Evolutionary conservation across 345 rosid species (phyloP), one percentile per base, ranked within the genome.

Genomic region (Nasturtium officinale): DNA sequence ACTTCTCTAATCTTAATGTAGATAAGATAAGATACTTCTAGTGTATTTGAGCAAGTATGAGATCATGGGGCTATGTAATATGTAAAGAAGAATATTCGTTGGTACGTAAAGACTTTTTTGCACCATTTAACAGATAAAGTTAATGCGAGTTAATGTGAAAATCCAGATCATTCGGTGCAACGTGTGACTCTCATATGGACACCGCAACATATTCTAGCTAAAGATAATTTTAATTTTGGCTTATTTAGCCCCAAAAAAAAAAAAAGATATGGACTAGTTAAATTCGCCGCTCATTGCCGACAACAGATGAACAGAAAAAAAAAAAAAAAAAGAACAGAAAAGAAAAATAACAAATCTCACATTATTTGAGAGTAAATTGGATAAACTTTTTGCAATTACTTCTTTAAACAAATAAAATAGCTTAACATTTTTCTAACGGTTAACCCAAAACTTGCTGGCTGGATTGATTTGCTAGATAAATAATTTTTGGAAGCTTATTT

Each of bases 101-200:
- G 2, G 5, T 30, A 56, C 13, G 37, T 42, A 5, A 29, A 43
- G 56, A 63, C 65, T 65, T 64, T 64, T 63, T 64, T 54, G 38
- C 56, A 28, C 16, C 21, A 73, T 65, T 46, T n/a, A n/a, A n/a
- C n/a, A n/a, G 13, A 6, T 55, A 73, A 32, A 64, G 65, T 65
- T 47, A 65, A 65, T 30, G 20, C 29, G 40, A 48, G 60, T 16
- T 26, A 16, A 17, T 48, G 59, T 30, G 17, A 53, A 48, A 53
- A 52, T 62, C 54, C 6, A 26, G 55, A 45, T 28, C 58, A 3
- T 35, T 21, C 37, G 50, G 71, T 45, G 25, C 30, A 74, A 65
- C 18, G 5, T 11, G 40, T 56, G 71, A 64, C 64, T 64, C 32
- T 33, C 23, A 16, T 45, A 23, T 26, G 46, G 23, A 73, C 64